These are phyloP conservation scores for Tribonema minus DNA, from an alignment of 108 stramenopile genomes.

Conservation along the genomic window DNA sequence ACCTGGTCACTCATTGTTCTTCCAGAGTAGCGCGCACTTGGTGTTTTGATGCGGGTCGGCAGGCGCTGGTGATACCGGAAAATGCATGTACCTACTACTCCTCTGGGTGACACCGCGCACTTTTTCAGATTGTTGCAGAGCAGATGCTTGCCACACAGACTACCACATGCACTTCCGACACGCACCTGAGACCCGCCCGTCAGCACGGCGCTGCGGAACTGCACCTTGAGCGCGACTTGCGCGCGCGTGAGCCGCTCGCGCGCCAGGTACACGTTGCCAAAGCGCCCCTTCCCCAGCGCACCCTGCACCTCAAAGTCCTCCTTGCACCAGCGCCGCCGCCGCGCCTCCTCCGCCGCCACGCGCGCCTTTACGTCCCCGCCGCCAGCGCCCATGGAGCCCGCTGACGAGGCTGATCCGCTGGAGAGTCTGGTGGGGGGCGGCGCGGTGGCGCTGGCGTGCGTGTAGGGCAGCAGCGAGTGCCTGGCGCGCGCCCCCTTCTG, in stretches of 20 bases:
- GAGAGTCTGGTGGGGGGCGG: background rate
- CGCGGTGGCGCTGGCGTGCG: background rate
- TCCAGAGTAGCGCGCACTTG: background rate
- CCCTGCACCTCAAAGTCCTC: constrained; percentile 43
- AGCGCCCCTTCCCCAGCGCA: constrained; percentile 54
- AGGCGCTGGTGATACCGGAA: no score
- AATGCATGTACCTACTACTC: background rate
- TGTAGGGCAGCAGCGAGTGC: background rate
- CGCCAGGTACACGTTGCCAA: constrained; percentile 58
- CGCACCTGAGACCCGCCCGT: background rate
- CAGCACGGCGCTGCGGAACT: constrained; percentile 43
- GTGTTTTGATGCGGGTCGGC: background rate
- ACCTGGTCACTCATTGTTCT: no score
- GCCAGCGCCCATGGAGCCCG: background rate
- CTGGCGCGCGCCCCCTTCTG: background rate
- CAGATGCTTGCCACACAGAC: no score
- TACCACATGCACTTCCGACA: background rate
- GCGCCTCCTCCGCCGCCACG: background rate
- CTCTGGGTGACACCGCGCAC: no score
- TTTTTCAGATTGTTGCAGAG: no score
- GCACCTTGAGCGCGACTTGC: constrained; percentile 56
- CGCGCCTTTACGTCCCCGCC: background rate
- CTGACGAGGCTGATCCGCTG: background rate
- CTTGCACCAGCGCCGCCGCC: constrained; percentile 12
- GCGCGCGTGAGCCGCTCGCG: constrained; percentile 27